Evolutionary conservation across 2,329 filamentous ascomycete species (phyloP), one percentile per base, ranked within the genome.

Genomic region (Talaromyces sp.): DNA sequence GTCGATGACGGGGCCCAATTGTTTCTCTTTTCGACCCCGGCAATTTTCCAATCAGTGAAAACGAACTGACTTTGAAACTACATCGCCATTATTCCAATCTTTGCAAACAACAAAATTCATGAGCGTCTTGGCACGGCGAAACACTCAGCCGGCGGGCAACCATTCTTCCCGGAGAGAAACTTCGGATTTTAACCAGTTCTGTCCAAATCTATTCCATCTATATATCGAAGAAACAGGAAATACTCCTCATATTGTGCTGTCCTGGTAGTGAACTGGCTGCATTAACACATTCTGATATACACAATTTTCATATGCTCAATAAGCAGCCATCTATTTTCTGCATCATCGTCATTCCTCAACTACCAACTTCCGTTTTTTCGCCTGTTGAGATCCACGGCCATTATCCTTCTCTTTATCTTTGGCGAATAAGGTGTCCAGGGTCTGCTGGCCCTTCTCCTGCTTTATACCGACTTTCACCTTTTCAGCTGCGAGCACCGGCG

Each of bases 401-500:
- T n/a, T n/a, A 22, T 52, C 45, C 6, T 5, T 41, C 11, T 48
- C 53, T 37, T 53, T 57, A 13, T 55, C 58, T n/a, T 66, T 64
- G 8, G 57, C 54, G 60, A 72, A 70, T 57, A 72, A 62, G 9
- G 58, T 54, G 58, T 72, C 70, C 13, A 72, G 53, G 28, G 64
- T 70, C 48, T 65, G 63, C 60, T 72, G 70, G 0, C 70, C 70
- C 50, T 68, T 70, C 56, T 72, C 69, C 17, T 59, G 59, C 40
- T 37, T 58, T 25, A 62, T 64, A 33, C 68, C 71, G 33, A 65
- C 66, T 48, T 66, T 72, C 9, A 70, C 65, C 57, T 69, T 73
- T 56, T 73, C 70, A 11, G 64, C 66, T 13, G 62, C 62, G 36
- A 70, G 37, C 9, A 73, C 70, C 7, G 71, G 70, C 11, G 70